Conservation (phyloP, 495 filamentous ascomycete species). For the Penicillium paxilli region DNA sequence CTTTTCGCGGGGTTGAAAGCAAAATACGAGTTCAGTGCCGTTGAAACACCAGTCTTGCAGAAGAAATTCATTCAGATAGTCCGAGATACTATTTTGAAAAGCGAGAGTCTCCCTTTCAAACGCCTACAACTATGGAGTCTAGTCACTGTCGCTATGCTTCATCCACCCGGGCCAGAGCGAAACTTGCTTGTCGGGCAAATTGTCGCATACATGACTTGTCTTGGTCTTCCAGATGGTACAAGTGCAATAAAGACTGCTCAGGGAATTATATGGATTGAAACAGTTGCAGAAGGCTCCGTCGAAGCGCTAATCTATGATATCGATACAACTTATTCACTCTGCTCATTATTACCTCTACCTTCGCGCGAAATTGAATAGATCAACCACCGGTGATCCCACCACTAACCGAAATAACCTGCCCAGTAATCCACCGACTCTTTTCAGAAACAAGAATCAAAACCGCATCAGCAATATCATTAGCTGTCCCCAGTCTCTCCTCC, state of each 20-base stretch:
- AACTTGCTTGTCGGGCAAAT: neutral
- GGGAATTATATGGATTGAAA: neutral
- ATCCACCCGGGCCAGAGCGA: neutral
- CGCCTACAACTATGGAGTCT: neutral
- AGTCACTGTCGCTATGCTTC: neutral
- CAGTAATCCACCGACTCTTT: slow-evolving; percentile 52
- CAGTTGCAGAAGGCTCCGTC: neutral
- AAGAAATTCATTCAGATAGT: slow-evolving; percentile 28
- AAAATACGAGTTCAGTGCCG: neutral
- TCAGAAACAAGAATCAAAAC: slow-evolving; percentile 47
- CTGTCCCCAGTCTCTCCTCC: slow-evolving; percentile 29
- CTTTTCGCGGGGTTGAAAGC: neutral
- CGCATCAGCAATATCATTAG: slow-evolving; percentile 48
- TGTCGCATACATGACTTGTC: neutral
- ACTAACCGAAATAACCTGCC: slow-evolving; percentile 47
- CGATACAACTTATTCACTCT: neutral
- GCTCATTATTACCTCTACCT: no score
- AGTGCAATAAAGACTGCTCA: neutral
- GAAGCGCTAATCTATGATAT: neutral
- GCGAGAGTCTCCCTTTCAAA: neutral
- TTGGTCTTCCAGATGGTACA: neutral
- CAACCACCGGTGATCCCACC: slow-evolving; percentile 33
- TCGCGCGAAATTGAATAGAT: neutral
- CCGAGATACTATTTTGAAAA: neutral
- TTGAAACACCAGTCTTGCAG: neutral